Base-by-base conservation (phyloP, 2,329 filamentous ascomycete species). In the Didymella sp. region DNA sequence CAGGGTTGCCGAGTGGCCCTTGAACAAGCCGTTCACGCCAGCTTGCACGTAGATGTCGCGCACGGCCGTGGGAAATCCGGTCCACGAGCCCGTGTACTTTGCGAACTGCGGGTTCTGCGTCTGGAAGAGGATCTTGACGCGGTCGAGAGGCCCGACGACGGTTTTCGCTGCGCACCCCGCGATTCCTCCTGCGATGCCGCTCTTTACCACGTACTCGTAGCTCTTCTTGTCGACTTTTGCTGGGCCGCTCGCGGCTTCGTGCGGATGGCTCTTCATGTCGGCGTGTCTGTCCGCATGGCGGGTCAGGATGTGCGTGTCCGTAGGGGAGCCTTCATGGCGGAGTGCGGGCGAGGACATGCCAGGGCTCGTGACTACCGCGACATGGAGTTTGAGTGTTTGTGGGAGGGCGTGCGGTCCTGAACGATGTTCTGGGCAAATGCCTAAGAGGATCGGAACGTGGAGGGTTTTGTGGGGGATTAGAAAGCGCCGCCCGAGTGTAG, bases 91-190 rank as follows among this genome's bases (percentile, higher is more conserved):
- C 1, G 91, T 87, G 74, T 98, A 99, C 78, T 96, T 96, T 51
- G 89, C 85, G 74, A 96, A 99, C 66, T 95, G 89, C 3, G 95
- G 95, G 71, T 95, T 97, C 71, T 90, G 92, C 49, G 95, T 90
- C 76, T 99, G 95, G 79, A 99, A 98, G 54, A 99, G 89, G 72
- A 99, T 99, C 79, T 99, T 99, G 71, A 99, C 95, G 64, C 95
- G 89, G 78, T 99, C 95, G 62, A 99, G 89, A 22, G 95, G 95
- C 22, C 92, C 95, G 33, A 99, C 96, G 6, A 96, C 82, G 0
- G 94, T 97, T 82, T 99, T 99, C 60, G 90, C 95, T 64, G 91
- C 92, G 79, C 92, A 96, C 64, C 94, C 95, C 50, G 95, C 95
- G 57, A 97, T 66, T 15, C 95, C 95, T 44, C 95, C 95, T 2